Evolutionary conservation across 306 rosid species (phyloP), one percentile per base, ranked within the genome.

Genomic region (Canavalia ensiformis): DNA sequence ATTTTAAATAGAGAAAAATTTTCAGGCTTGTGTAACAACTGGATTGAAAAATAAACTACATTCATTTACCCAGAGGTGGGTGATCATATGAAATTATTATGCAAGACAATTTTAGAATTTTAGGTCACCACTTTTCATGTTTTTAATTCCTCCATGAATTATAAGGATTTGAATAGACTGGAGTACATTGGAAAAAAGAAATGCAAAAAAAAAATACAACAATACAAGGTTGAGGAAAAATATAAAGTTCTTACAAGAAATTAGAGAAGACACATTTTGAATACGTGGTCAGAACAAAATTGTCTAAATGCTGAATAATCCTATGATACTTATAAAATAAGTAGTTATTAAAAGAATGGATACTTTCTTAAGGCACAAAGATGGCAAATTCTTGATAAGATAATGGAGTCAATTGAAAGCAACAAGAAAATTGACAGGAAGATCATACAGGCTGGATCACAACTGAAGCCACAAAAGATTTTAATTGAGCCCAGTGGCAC

Each of bases 11-110:
- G 39, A 39, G 66, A 72, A 13, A 66, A 68, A 0, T 35, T 50
- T 58, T 79, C 9, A 72, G 52, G 8, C 18, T 13, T 30, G 1
- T 51, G 30, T 47, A 66, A 45, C 49, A 56, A 69, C 11, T 44
- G n/a, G 50, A 31, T 67, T 64, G 51, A 54, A 74, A 81, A 65
- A 34, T 46, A 81, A 54, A 74, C 64, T 39, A 69, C 10, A 65
- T 41, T 39, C 47, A 81, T 52, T 72, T 39, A 41, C 60, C 8
- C 35, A 42, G 13, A 65, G 54, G 52, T 54, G 28, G 45, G n/a
- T 54, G 29, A 54, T 30, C 41, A 2, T 37, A 37, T 4, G 4
- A 41, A 41, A 34, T 30, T 65, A 49, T 45, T 30, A 25, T 37
- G 54, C 34, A 65, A 37, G 41, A 49, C 39, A 64, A 76, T 52